These are phyloP conservation scores for Neofusicoccum sp. DNA, from an alignment of 2,329 filamentous ascomycete genomes.

Conservation along the genomic window DNA sequence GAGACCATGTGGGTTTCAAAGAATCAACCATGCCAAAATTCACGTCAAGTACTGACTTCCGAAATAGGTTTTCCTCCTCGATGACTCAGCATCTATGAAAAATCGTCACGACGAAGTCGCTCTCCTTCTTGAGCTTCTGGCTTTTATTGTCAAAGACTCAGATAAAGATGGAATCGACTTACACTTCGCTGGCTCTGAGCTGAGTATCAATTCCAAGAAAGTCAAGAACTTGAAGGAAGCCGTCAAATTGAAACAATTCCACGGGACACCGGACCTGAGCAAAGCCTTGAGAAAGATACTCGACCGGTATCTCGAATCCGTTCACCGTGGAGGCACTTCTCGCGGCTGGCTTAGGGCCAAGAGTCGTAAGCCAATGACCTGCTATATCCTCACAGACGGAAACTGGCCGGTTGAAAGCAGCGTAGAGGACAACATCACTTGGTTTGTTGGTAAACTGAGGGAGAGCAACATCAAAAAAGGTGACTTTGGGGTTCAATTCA, in stretches of 20 bases:
- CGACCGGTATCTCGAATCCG: not conserved
- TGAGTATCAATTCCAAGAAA: not conserved
- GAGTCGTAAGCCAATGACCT: not conserved
- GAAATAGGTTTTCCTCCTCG: conserved; percentile 24
- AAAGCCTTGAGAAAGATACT: conserved; percentile 20
- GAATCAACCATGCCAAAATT: too few relatives aligned
- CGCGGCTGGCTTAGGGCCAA: not conserved
- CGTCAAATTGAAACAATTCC: not conserved
- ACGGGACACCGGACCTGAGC: not conserved
- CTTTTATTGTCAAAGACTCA: conserved; percentile 25
- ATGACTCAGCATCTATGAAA: conserved; percentile 22
- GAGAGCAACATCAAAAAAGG: not conserved
- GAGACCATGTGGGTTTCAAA: too few relatives aligned
- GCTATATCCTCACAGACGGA: conserved; percentile 24
- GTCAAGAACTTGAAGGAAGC: not conserved
- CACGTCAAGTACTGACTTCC: not conserved
- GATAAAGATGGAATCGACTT: conserved; percentile 29
- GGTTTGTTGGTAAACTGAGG: conserved; percentile 1
- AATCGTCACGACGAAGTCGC: conserved; percentile 4
- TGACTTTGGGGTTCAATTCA: conserved; percentile 30
- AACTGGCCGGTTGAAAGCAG: conserved; percentile 19
- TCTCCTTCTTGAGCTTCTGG: conserved; percentile 22
- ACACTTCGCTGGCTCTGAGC: conserved; percentile 22
- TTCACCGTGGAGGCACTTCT: not conserved
- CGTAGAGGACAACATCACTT: conserved; percentile 18